These are phyloP conservation scores for Stellera chamaejasme DNA, from an alignment of 345 rosid species.

Conservation along the genomic window DNA sequence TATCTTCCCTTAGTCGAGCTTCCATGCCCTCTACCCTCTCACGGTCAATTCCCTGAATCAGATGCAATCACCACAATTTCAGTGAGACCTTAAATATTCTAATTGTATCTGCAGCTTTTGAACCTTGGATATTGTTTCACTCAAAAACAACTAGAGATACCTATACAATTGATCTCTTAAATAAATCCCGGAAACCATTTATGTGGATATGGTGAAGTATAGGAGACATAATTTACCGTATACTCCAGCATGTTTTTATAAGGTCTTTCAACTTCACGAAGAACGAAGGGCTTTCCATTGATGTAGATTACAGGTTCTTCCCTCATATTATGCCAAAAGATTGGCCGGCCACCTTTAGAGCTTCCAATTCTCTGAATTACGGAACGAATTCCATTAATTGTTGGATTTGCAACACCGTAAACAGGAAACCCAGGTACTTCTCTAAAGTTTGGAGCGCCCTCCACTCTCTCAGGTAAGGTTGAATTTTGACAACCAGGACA, in stretches of 20 bases:
- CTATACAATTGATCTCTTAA: not conserved
- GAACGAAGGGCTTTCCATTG: constrained; percentile 94
- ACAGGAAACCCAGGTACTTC: constrained; percentile 97
- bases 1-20: constrained; percentile 92
- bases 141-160: too few species aligned
- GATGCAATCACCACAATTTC: constrained; percentile 17
- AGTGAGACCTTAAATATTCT: not conserved
- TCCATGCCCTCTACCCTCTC: constrained; percentile 97
- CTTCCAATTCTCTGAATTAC: constrained; percentile 83
- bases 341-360: constrained; percentile 64
- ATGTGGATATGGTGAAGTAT: constrained; percentile 1
- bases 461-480: constrained; percentile 81
- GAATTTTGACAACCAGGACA: constrained; percentile 89
- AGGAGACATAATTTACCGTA: constrained; percentile 40
- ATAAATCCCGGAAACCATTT: not conserved
- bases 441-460: constrained; percentile 98
- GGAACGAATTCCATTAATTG: constrained; percentile 80
- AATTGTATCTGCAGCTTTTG: too few species aligned
- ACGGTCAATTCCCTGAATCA: constrained; percentile 80
- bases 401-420: constrained; percentile 99
- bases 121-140: too few species aligned
- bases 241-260: constrained; percentile 94
- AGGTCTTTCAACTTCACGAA: constrained; percentile 96
- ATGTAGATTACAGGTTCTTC: constrained; percentile 98
- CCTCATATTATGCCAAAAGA: constrained; percentile 98